phyloP scores from a whole-genome alignment of 345 rosid genomes.

The Eucalyptus sp. region DNA sequence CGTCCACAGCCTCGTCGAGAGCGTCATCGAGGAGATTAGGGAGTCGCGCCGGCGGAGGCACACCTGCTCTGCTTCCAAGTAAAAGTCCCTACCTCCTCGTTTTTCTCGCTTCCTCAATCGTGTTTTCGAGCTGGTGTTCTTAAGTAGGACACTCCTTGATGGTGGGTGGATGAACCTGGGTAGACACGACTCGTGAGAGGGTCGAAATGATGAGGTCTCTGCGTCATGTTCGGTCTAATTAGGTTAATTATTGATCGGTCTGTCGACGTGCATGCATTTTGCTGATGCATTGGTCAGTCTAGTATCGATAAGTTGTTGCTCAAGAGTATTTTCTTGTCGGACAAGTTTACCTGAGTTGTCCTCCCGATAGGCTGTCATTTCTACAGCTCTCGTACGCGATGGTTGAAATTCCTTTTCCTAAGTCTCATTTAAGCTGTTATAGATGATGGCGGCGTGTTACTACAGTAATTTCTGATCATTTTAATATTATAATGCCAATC shows the following conservation, averaged over 20 bases:
- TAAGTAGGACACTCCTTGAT: not conserved
- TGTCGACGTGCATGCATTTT: not conserved
- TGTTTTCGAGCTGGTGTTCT: not conserved
- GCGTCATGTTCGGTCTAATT: not conserved
- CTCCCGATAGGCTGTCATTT: not conserved
- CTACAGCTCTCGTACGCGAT: not conserved
- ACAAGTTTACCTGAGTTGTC: not conserved
- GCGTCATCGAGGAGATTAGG: constrained; percentile 51
- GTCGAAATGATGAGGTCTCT: not conserved
- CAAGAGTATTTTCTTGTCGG: not conserved
- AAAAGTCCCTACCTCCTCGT: not conserved
- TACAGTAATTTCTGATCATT: not conserved
- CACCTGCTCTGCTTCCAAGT: constrained; percentile 66
- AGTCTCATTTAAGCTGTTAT: not conserved
- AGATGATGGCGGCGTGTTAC: not conserved
- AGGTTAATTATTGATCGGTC: not conserved
- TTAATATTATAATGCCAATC: not conserved
- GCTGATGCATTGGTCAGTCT: not conserved
- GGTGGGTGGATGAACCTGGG: not conserved
- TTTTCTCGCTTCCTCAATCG: not conserved
- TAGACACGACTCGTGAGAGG: not conserved
- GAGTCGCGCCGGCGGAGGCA: constrained; percentile 27
- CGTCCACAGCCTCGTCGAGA: constrained; percentile 49
- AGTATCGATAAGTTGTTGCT: not conserved
- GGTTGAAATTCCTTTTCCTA: not conserved